Evolutionary conservation across 139 green algal species (phyloP), one percentile per base, ranked within the genome.

Genomic region (Micractinium sp.): DNA sequence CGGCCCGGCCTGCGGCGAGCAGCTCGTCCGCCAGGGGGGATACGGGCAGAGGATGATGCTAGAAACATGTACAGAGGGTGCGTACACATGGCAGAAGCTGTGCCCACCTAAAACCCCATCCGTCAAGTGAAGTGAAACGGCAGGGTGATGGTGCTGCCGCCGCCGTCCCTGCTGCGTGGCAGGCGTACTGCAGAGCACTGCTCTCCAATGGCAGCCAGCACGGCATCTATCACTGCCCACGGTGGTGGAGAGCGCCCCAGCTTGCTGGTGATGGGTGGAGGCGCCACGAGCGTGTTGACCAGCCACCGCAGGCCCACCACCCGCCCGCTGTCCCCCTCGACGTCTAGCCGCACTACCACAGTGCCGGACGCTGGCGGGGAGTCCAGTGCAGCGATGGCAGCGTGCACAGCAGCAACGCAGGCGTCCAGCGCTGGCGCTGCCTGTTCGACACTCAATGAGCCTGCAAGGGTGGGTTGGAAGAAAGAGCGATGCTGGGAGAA

Each of bases 261-360:
- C 18, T 31, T 23, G 33, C 75, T 53, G 35, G 33, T 25, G 0
- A 78, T 82, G 66, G 85, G 91, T 18, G 93, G 93, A 60, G 89
- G 82, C 23, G 86, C 61, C 16, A 94, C 84, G 69, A 96, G 63
- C 27, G 94, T 96, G 81, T 96, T 92, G 36, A 90, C 85, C 31
- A 96, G 88, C 35, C 92, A 93, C 3, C 66, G 20, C 16, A 95
- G n/a, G 2, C 75, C 82, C 12, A 33, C 53, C 19, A 95, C 90
- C 0, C 0, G 53, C 0, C 93, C 93, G n/a, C 66, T 71, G 19
- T 41, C 83, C 13, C 89, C 87, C 13, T 29, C 41, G 4, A 95
- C 89, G 0, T 66, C 25, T 15, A 93, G 39, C 25, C 90, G 89
- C 79, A 95, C 31, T 18, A 71, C 81, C 13, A 93, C 87, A 0